Conservation (phyloP, 2,329 filamentous ascomycete genomes). For the Daldinia sp. region DNA sequence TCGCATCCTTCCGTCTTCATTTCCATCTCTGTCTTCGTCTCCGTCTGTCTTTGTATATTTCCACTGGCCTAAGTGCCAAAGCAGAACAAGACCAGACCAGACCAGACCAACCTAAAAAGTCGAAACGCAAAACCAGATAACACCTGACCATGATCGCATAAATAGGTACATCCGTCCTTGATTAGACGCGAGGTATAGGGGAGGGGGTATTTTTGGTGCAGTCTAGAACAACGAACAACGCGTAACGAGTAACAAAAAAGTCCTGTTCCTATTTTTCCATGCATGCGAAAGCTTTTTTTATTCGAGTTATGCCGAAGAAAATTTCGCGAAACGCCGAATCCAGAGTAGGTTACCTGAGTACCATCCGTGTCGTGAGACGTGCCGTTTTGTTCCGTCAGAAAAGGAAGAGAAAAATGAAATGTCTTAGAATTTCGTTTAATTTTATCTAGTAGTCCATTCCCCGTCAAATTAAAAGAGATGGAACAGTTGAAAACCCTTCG, state of each 20-base stretch:
- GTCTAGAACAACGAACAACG: constrained; percentile 1
- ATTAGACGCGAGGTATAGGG: neutral
- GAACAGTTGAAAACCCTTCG: neutral
- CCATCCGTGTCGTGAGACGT: neutral
- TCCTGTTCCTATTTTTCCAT: neutral
- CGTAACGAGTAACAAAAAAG: neutral
- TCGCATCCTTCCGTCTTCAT: neutral
- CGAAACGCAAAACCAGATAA: neutral
- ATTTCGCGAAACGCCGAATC: neutral
- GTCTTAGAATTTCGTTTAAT: neutral
- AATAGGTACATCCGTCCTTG: neutral
- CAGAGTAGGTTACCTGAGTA: neutral
- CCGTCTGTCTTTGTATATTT: too few species aligned
- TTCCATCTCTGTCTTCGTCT: neutral
- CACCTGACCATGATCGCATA: neutral
- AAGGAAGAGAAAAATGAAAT: neutral
- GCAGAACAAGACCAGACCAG: neutral
- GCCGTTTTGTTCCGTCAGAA: neutral
- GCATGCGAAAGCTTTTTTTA: neutral
- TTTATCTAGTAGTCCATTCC: neutral
- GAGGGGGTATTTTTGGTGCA: neutral
- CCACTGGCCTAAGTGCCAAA: neutral
- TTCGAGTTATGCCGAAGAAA: neutral
- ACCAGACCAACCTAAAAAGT: neutral
- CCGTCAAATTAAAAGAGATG: neutral